Percentiles rank a stretch among this genome's conserved stretches.
Evolutionary conservation across 2,329 filamentous ascomycete species (phyloP).

Genomic region (Didymella segeticola): DNA sequence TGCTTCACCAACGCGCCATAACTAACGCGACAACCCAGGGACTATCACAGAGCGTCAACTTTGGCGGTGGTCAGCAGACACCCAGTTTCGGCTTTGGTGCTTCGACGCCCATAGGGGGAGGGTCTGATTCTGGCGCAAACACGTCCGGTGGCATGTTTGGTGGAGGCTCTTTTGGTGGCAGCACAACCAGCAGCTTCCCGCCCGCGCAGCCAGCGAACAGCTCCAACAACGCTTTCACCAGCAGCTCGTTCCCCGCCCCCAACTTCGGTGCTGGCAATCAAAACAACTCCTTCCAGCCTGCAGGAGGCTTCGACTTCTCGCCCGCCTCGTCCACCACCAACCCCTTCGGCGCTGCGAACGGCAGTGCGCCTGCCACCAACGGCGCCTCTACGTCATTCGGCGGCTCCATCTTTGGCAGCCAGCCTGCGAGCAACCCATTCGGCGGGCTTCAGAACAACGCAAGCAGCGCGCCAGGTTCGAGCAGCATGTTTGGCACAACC

Average conservation of each 20-base stretch:
- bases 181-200: constrained; percentile 42
- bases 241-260: constrained; percentile 41
- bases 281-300: constrained; percentile 32
- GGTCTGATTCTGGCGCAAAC: constrained; percentile 15
- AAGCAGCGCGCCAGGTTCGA: constrained; percentile 15
- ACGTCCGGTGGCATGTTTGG: constrained; percentile 16
- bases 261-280: constrained; percentile 34
- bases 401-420: constrained; percentile 27
- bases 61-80: constrained; percentile 25
- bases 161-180: constrained; percentile 24
- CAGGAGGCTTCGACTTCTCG: constrained; percentile 38
- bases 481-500: constrained; percentile 26
- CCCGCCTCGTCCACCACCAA: constrained; percentile 24
- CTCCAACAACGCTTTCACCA: constrained; percentile 36
- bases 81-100: constrained; percentile 35
- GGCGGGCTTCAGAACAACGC: constrained; percentile 30
- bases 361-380: constrained; percentile 29
- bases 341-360: constrained; percentile 29
- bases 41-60: constrained; percentile 31
- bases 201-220: constrained; percentile 36
- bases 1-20: constrained; percentile 7
- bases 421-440: constrained; percentile 30
- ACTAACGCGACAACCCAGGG: constrained; percentile 33
- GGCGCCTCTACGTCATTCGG: constrained; percentile 28
- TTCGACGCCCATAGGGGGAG: constrained; percentile 25